Conservation (phyloP, 2,329 filamentous ascomycete species). For the Pseudocercospora ulei region DNA sequence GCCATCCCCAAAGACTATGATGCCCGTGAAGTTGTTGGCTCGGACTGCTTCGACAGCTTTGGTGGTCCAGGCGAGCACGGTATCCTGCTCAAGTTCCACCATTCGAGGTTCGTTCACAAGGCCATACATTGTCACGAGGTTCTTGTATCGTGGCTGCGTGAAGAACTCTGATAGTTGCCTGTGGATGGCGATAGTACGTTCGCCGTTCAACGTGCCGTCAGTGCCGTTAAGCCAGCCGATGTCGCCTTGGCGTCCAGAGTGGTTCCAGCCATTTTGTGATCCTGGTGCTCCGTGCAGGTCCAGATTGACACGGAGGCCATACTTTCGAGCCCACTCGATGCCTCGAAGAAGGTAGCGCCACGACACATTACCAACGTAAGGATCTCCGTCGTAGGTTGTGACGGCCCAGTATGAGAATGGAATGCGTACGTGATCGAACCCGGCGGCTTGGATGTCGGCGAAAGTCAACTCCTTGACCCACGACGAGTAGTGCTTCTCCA, state of each 20-base stretch:
- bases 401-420: constrained; percentile 94
- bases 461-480: constrained; percentile 83
- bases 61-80: constrained; percentile 70
- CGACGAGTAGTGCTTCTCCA: constrained; percentile 86
- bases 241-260: constrained; percentile 69
- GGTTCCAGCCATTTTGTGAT: constrained; percentile 96
- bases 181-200: constrained; percentile 79
- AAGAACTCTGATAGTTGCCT: constrained; percentile 84
- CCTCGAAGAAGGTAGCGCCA: constrained; percentile 89
- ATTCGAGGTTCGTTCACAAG: constrained; percentile 91
- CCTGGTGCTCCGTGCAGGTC: constrained; percentile 88
- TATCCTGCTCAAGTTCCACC: constrained; percentile 52
- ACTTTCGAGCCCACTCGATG: constrained; percentile 88
- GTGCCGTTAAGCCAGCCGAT: constrained; percentile 91
- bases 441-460: constrained; percentile 70
- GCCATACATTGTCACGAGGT: constrained; percentile 85
- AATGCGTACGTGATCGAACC: constrained; percentile 93
- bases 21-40: constrained; percentile 60
- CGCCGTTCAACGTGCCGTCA: constrained; percentile 64
- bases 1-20: constrained; percentile 83
- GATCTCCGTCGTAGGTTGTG: constrained; percentile 70
- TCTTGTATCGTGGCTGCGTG: constrained; percentile 81
- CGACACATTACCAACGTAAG: constrained; percentile 74
- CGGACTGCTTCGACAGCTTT: constrained; percentile 63
- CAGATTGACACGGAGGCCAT: constrained; percentile 84